Evolutionary conservation across 2,329 filamentous ascomycete genomes (phyloP), one percentile per base, ranked within the genome.

Genomic region (Didymosphaeria variabile): DNA sequence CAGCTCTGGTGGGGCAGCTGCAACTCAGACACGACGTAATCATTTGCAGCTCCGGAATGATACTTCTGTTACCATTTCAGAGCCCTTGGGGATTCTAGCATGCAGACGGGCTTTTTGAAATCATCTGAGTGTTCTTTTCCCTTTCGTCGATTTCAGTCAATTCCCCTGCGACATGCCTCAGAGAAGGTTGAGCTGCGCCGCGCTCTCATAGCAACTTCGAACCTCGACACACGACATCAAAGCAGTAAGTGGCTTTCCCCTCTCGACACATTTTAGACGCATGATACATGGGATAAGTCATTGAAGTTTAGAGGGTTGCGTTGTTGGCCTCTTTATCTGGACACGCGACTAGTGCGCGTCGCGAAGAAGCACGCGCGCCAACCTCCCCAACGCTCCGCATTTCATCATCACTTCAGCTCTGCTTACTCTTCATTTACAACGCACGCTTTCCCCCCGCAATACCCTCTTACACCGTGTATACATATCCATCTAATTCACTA

Each of bases 1-100:
- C 47, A 65, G 64, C 60, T 66, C 40, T 58, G 59, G 67, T 67
- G 67, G 67, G 65, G 66, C 61, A 60, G 42, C 32, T 55, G 10
- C 26, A 6, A 44, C 23, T 21, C n/a, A 23, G 26, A 21, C n/a
- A 47, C 40, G 49, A 40, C 13, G 40, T 54, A 53, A 54, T 58
- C 13, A 6, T 32, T 50, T 13, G 23, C 19, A 13, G 42, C 19
- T 45, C 19, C 12, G 46, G 15, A 50, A 21, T 31, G n/a, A 46
- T 21, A 26, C 13, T 13, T 5, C 13, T n/a, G 12, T 47, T 15
- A 26, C 45, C 21, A n/a, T 17, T 4, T n/a, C 6, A 17, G 2
- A 5, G 38, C 13, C 1, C 17, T 40, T 4, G 3, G 13, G 38
- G 6, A n/a, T 19, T 7, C 4, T 2, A 40, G 42, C 7, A 23